Percentiles rank a stretch among this genome's conserved stretches.
phyloP scores from a whole-genome alignment of 345 rosid genomes.

The Chamaenerion angustifolium region DNA sequence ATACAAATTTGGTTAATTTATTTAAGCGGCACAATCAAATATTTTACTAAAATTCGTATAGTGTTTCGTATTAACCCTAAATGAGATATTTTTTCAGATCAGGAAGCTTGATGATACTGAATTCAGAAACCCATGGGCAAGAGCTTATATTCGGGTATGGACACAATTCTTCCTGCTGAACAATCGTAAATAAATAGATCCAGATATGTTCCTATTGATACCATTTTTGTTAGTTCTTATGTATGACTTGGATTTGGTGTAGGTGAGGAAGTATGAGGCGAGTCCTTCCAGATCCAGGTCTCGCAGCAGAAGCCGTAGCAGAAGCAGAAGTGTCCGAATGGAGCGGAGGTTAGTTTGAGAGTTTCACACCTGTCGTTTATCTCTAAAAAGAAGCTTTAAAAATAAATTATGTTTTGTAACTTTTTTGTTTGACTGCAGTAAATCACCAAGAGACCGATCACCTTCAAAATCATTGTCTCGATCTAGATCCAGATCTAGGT shows the following conservation, averaged over 20 bases:
- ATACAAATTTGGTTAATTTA: background rate
- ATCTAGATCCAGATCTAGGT: conserved; percentile 54
- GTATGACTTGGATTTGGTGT: conserved; percentile 3
- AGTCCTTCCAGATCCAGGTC: conserved; percentile 61
- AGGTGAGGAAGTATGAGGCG: conserved; percentile 60
- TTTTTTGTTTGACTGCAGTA: conserved; percentile 18
- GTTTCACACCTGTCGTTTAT: background rate
- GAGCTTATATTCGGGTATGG: conserved; percentile 53
- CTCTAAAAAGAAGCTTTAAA: no score
- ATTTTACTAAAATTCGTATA: background rate
- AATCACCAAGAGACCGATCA: conserved; percentile 35
- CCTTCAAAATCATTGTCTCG: conserved; percentile 38
- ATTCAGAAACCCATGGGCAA: conserved; percentile 82
- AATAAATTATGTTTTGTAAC: no score
- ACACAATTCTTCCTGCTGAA: background rate
- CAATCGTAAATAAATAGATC: no score
- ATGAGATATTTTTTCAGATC: conserved; percentile 17
- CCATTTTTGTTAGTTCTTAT: conserved; percentile 1
- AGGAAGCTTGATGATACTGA: conserved; percentile 77
- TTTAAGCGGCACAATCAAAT: background rate
- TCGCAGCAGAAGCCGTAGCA: conserved; percentile 48
- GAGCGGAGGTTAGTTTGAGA: conserved; percentile 29
- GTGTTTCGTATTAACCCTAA: background rate
- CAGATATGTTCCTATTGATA: no score
- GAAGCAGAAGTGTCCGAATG: conserved; percentile 52